Evolutionary conservation across 2,329 filamentous ascomycete genomes (phyloP).

Genomic region (Cladorrhinum sp.): DNA sequence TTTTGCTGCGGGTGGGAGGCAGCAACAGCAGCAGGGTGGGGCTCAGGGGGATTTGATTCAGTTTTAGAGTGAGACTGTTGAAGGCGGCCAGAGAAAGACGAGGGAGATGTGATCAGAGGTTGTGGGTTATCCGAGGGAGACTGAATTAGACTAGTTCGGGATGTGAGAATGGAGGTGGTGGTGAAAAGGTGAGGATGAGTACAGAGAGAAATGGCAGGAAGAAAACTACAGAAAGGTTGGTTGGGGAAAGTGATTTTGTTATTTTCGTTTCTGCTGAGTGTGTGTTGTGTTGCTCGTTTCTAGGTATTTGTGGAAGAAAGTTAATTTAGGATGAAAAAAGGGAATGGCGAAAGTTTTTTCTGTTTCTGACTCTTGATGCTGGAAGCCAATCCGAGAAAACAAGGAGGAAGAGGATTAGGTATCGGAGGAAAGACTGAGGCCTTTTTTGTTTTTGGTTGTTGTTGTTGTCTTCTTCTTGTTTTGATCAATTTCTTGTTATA

Average conservation of each 20-base stretch:
- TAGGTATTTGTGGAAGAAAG: background rate
- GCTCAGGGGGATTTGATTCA: constrained; percentile 55
- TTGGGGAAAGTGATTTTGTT: background rate
- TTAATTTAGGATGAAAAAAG: background rate
- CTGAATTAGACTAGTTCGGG: too few relatives aligned
- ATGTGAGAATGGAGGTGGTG: too few relatives aligned
- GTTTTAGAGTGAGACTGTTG: constrained; percentile 42
- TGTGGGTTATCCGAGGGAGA: background rate
- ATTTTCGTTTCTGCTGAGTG: background rate
- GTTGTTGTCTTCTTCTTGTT: too few relatives aligned
- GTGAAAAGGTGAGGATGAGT: background rate
- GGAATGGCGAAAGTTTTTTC: too few relatives aligned
- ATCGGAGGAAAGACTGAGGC: background rate
- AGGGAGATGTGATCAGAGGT: too few relatives aligned
- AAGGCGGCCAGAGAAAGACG: background rate
- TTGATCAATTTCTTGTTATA: background rate
- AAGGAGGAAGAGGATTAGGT: background rate
- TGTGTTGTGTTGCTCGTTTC: background rate
- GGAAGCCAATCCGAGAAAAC: background rate
- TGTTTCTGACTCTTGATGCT: too few relatives aligned
- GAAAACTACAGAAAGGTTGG: background rate
- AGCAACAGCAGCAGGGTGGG: constrained; percentile 47
- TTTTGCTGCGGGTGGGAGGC: constrained; percentile 47
- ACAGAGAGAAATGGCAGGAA: background rate
- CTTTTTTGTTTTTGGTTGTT: background rate